These are phyloP conservation scores for Emergomyces orientalis DNA, from an alignment of 2,329 filamentous ascomycete species.

Conservation along the genomic window DNA sequence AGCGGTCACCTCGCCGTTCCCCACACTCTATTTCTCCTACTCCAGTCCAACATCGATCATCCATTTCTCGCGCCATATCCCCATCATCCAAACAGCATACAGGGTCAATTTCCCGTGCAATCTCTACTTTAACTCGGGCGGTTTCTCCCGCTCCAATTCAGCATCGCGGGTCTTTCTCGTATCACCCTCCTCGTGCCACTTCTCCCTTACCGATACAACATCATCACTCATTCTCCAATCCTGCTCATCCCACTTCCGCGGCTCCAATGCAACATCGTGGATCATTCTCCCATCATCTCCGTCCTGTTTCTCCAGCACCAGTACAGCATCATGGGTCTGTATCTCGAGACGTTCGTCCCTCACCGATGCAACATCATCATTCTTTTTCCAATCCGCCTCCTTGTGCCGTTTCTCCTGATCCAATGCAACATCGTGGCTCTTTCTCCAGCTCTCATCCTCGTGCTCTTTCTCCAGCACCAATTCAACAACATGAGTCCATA, in stretches of 20 bases:
- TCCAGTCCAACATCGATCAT: conserved; percentile 9
- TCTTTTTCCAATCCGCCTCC: conserved; percentile 14
- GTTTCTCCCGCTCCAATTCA: neutral
- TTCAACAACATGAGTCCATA: neutral
- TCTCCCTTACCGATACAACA: conserved; percentile 7
- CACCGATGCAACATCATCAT: neutral
- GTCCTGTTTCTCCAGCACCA: neutral
- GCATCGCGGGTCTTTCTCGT: conserved; percentile 11
- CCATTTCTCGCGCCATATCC: conserved; percentile 15
- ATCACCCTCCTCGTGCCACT: conserved; percentile 1
- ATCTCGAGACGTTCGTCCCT: neutral
- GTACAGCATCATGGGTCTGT: neutral
- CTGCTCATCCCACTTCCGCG: neutral
- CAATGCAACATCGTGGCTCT: neutral
- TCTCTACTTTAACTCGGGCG: conserved; percentile 13
- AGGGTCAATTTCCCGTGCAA: neutral
- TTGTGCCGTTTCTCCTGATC: neutral
- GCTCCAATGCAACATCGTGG: neutral
- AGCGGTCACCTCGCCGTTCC: conserved; percentile 8
- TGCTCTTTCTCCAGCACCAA: conserved; percentile 2
- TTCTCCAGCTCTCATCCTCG: conserved; percentile 15
- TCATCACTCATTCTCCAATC: neutral
- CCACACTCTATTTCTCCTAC: neutral
- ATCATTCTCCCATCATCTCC: conserved; percentile 9
- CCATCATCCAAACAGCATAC: neutral